Evolutionary conservation across 2,329 filamentous ascomycete species (phyloP), one percentile per base, ranked within the genome.

Genomic region (Aspergillus sp.): DNA sequence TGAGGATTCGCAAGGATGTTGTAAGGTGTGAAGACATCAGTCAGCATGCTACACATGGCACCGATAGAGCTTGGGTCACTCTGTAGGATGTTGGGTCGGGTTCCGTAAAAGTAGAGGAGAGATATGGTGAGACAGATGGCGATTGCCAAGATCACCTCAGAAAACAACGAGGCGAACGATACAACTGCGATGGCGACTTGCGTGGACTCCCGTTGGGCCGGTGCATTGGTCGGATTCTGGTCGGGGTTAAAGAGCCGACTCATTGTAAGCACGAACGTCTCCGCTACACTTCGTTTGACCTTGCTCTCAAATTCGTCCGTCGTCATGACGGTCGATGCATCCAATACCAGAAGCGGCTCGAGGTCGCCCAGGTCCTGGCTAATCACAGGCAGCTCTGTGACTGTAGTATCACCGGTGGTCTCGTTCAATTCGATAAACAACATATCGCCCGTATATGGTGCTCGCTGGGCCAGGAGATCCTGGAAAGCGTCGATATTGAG

Each of bases 1-100:
- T 65, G 62, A 3, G 71, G 66, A 48, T 72, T 56, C 7, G 65
- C 64, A 2, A 75, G 64, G 13, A 75, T 59, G 48, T 73, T 74
- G 25, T 63, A 61, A 2, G 68, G 64, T 23, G 69, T 67, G 21
- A 75, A 70, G 0, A 75, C 53, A 48, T 75, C 71, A 2, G 71
- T 69, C 2, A 70, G 63, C 49, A 75, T 72, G 62, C 72, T 74
- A 43, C 72, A 76, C 71, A 74, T 74, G 47, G 72, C 70, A 15
- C 70, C 70, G 30, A 75, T 73, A 6, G 73, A 74, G 6, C 71
- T 69, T 0, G 73, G 73, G 30, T 74, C 72, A 32, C 70, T 71
- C 53, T 72, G 65, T 1, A 75, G 67, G 23, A 74, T 72, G 17
- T 72, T 71, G 8, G 67, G 61, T 0, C 72, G 72, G 1, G 57